Evolutionary conservation across 2,329 filamentous ascomycete species (phyloP).

Genomic region (Aspergillus neotritici): DNA sequence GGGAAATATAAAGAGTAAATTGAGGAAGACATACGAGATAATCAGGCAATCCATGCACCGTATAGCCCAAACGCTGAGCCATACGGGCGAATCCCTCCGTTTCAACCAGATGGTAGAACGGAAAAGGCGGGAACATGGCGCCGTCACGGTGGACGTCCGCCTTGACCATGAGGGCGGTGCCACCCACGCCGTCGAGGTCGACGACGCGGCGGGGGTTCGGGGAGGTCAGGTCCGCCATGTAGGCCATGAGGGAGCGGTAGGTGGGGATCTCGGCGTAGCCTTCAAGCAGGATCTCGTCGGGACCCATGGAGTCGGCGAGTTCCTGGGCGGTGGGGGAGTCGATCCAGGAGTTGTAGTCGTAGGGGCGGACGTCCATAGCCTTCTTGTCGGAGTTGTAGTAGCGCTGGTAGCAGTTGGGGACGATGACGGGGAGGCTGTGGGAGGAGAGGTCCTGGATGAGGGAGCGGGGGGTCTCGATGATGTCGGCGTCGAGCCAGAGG

Average conservation of each 20-base stretch:
- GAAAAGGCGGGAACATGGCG: constrained; percentile 95
- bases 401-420: constrained; percentile 91
- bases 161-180: constrained; percentile 87
- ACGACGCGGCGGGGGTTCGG: constrained; percentile 60
- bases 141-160: constrained; percentile 95
- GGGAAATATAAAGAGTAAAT: background rate
- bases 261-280: constrained; percentile 92
- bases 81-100: constrained; percentile 98
- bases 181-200: constrained; percentile 84
- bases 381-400: constrained; percentile 69
- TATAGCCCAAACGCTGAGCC: constrained; percentile 82
- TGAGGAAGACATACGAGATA: constrained; percentile 67
- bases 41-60: constrained; percentile 83
- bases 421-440: constrained; percentile 85
- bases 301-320: constrained; percentile 72
- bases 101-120: constrained; percentile 96
- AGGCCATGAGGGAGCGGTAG: constrained; percentile 85
- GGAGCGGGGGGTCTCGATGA: constrained; percentile 76
- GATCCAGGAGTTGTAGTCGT: constrained; percentile 97
- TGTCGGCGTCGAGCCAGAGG: constrained; percentile 88
- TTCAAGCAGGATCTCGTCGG: constrained; percentile 87
- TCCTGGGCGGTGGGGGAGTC: constrained; percentile 75
- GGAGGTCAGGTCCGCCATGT: constrained; percentile 55
- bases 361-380: constrained; percentile 69
- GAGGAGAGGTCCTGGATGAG: constrained; percentile 87